phyloP scores from a whole-genome alignment of 2,329 filamentous ascomycete species.

The Aspergillus fumigatus region DNA sequence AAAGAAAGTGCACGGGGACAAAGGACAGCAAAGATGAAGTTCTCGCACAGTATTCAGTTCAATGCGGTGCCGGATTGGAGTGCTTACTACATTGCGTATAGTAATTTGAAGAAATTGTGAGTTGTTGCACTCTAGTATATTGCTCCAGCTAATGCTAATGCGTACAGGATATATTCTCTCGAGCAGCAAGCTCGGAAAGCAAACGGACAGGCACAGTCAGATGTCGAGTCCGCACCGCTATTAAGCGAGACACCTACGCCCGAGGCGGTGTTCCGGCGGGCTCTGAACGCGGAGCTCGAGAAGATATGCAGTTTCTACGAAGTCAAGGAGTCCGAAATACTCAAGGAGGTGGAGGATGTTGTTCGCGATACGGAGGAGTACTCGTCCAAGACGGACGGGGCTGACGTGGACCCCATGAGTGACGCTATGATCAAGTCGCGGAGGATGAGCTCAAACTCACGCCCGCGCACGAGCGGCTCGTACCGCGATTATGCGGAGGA shows the following conservation, averaged over 20 bases:
- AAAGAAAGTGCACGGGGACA: constrained; percentile 27
- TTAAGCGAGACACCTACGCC: constrained; percentile 64
- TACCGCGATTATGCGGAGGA: constrained; percentile 48
- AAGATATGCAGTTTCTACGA: constrained; percentile 91
- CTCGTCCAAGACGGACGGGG: constrained; percentile 52
- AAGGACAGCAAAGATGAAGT: constrained; percentile 89
- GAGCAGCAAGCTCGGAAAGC: constrained; percentile 74
- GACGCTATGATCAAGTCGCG: constrained; percentile 41
- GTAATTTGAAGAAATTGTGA: constrained; percentile 96
- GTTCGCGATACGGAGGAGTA: constrained; percentile 67
- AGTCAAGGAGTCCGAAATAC: constrained; percentile 82
- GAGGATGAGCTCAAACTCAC: constrained; percentile 38
- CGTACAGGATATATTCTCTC: constrained; percentile 78
- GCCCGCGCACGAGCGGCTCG: constrained; percentile 45
- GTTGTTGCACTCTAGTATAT: no score
- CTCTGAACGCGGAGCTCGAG: constrained; percentile 83
- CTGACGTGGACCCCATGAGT: constrained; percentile 40
- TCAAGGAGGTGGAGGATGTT: constrained; percentile 73
- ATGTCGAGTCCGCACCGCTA: constrained; percentile 81
- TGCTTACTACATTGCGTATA: constrained; percentile 95
- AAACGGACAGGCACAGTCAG: constrained; percentile 50
- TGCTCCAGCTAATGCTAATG: constrained; percentile 1
- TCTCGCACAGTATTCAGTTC: constrained; percentile 98
- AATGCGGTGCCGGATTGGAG: constrained; percentile 99
- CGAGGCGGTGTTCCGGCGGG: constrained; percentile 73